Percentiles rank a stretch among this genome's conserved stretches.
phyloP scores from a whole-genome alignment of 2,329 filamentous ascomycete genomes.

The Aotearoamyces nothofagi region DNA sequence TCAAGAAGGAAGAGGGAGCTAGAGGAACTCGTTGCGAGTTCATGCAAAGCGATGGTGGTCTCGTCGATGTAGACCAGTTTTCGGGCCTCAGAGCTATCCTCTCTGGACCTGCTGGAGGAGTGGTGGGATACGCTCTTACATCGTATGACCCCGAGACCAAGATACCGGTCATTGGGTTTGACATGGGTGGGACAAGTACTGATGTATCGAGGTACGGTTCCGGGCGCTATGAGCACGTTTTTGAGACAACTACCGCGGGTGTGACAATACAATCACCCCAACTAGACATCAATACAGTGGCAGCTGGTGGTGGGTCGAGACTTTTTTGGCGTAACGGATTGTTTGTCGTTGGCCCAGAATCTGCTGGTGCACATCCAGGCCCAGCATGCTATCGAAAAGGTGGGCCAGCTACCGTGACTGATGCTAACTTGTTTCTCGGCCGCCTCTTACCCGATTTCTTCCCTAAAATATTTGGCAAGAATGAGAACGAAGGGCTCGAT shows the following conservation, averaged over 20 bases:
- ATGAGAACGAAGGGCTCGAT: conserved; percentile 72
- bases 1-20: conserved; percentile 46
- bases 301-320: conserved; percentile 72
- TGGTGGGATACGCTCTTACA: conserved; percentile 84
- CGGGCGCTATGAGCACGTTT: conserved; percentile 82
- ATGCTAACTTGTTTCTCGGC: conserved; percentile 78
- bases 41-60: conserved; percentile 59
- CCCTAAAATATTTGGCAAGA: conserved; percentile 85
- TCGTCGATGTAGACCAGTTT: conserved; percentile 65
- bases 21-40: conserved; percentile 79
- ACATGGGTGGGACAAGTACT: conserved; percentile 90
- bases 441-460: conserved; percentile 82
- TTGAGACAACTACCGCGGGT: conserved; percentile 88
- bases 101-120: conserved; percentile 82
- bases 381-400: conserved; percentile 86
- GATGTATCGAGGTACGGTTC: conserved; percentile 79
- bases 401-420: conserved; percentile 81
- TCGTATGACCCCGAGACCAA: conserved; percentile 74
- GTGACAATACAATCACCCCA: conserved; percentile 88
- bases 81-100: conserved; percentile 75
- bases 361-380: conserved; percentile 75
- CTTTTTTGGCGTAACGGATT: conserved; percentile 82
- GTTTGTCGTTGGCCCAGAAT: conserved; percentile 83
- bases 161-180: conserved; percentile 82
- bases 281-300: conserved; percentile 88